Conservation (phyloP, 345 rosid genomes). For the Excoecaria agallocha region DNA sequence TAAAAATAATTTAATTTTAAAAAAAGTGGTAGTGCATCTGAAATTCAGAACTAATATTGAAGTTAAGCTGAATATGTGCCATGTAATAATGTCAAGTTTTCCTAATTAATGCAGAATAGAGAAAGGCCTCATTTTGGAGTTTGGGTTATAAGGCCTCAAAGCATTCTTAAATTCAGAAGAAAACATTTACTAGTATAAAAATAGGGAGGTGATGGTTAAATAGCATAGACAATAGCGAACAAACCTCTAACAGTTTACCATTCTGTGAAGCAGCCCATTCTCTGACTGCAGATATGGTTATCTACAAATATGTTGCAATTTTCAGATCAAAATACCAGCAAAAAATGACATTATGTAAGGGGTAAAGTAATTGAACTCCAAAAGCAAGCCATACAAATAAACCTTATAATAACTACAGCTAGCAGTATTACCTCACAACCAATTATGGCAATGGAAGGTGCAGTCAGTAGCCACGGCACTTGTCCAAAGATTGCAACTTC, state of each 20-base stretch:
- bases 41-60: no score
- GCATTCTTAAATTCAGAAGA: neutral
- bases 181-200: neutral
- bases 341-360: neutral
- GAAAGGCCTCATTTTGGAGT: no score
- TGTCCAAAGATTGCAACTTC: conserved; percentile 54
- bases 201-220: neutral
- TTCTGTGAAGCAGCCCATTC: conserved; percentile 99
- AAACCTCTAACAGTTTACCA: conserved; percentile 74
- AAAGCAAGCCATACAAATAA: neutral
- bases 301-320: conserved; percentile 46
- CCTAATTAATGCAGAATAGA: no score
- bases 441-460: conserved; percentile 85
- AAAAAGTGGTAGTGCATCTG: no score
- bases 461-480: conserved; percentile 76
- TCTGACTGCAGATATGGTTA: conserved; percentile 97
- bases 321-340: conserved; percentile 9
- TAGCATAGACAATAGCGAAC: conserved; percentile 9
- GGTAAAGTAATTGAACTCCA: neutral
- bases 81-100: no score
- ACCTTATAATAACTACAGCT: neutral
- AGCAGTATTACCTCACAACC: conserved; percentile 76
- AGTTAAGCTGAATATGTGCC: no score
- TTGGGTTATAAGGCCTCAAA: no score
- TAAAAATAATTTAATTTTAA: no score